A percentile compares a stretch with the other conserved stretches of the same genome.
These are phyloP conservation scores for Noccaea bulbosa DNA, from an alignment of 345 rosid species.

Conservation along the genomic window DNA sequence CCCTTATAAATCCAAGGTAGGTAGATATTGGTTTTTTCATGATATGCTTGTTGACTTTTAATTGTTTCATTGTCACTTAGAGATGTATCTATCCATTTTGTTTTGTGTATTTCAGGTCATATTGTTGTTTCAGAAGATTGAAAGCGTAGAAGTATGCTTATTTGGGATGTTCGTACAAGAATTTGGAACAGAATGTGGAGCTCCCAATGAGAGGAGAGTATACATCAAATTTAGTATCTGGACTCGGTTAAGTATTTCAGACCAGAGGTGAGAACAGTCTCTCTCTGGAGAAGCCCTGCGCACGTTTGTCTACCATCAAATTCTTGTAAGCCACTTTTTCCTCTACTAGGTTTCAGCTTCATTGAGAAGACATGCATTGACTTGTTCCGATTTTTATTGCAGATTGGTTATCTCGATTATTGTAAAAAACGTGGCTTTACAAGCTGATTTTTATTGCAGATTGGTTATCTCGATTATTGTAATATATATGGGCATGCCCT, in stretches of 20 bases:
- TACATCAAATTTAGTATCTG: conserved; percentile 84
- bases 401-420: conserved; percentile 95
- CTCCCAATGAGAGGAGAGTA: conserved; percentile 90
- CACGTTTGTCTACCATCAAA: conserved; percentile 48
- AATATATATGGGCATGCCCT: conserved; percentile 97
- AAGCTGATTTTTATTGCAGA: too few relatives aligned
- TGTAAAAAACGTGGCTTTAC: conserved; percentile 94
- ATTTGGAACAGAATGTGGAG: conserved; percentile 76
- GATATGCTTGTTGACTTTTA: conserved; percentile 10
- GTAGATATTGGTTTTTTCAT: conserved; percentile 7
- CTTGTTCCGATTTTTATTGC: conserved; percentile 13
- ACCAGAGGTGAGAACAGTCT: conserved; percentile 81
- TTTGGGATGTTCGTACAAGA: conserved; percentile 98
- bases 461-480: too few relatives aligned
- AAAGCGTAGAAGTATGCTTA: conserved; percentile 91
- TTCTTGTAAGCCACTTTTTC: conserved; percentile 24
- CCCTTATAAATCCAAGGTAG: conserved; percentile 90
- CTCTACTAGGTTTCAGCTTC: conserved; percentile 16
- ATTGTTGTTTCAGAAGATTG: conserved; percentile 90
- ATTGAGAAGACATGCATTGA: background rate
- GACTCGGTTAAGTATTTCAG: conserved; percentile 95
- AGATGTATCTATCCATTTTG: background rate
- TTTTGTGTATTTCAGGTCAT: conserved; percentile 61
- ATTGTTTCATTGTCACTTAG: too few relatives aligned
- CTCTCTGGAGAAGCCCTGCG: conserved; percentile 97